These are phyloP conservation scores for Plasmodium reichenowi DNA, from an alignment of 169 alveolate species.

Conservation along the genomic window DNA sequence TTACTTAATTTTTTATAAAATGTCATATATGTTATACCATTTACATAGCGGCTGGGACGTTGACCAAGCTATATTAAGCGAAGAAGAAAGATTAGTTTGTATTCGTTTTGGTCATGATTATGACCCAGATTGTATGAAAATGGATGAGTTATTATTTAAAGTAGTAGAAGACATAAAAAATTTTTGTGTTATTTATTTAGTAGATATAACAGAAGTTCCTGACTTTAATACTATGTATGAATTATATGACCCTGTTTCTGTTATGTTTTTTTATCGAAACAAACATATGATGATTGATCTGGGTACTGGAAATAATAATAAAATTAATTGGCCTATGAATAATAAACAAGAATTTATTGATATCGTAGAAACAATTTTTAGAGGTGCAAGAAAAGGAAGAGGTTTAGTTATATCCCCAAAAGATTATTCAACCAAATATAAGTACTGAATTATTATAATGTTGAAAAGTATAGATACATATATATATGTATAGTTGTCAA, in stretches of 20 bases:
- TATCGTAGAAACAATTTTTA: constrained; percentile 95
- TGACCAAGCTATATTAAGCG: constrained; percentile 98
- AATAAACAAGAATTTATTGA: constrained; percentile 98
- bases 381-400: constrained; percentile 99
- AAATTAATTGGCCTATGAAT: constrained; percentile 98
- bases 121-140: constrained; percentile 97
- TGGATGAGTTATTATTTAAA: constrained; percentile 97
- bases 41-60: constrained; percentile 99
- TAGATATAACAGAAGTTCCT: constrained; percentile 98
- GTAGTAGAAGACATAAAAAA: constrained; percentile 97
- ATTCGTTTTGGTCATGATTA: constrained; percentile 99
- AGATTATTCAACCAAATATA: constrained; percentile 95
- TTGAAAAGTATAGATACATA: not conserved
- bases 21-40: constrained; percentile 99
- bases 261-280: constrained; percentile 98
- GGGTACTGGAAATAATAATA: constrained; percentile 99
- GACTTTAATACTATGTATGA: constrained; percentile 99
- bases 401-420: constrained; percentile 97
- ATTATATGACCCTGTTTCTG: constrained; percentile 98
- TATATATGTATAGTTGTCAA: not conserved
- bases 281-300: constrained; percentile 99
- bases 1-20: constrained; percentile 78
- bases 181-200: constrained; percentile 97
- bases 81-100: constrained; percentile 97
- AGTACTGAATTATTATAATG: constrained; percentile 83